A percentile compares a stretch with the other conserved stretches of the same genome.
phyloP scores from a whole-genome alignment of 768 basidiomycete species.

The Tulasnella sp. region DNA sequence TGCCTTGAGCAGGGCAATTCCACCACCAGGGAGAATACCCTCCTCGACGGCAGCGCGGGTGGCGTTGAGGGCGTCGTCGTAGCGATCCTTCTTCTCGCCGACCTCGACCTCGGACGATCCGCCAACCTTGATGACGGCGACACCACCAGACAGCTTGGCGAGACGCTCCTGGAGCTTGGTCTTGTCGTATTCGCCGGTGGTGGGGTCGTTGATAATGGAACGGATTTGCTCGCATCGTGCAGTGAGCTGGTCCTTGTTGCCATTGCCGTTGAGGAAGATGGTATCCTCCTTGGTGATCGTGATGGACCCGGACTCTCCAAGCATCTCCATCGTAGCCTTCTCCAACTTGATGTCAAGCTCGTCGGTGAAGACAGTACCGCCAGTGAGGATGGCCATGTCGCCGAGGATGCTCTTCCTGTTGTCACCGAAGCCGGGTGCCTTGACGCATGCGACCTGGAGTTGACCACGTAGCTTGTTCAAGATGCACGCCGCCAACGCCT shows the following conservation, averaged over 20 bases:
- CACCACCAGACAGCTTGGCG: conserved; percentile 91
- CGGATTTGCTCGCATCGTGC: conserved; percentile 96
- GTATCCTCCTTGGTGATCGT: conserved; percentile 98
- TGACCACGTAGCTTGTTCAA: conserved; percentile 99
- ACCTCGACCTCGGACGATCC: conserved; percentile 92
- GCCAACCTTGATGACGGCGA: conserved; percentile 97
- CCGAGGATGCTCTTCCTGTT: conserved; percentile 98
- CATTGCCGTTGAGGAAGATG: conserved; percentile 88
- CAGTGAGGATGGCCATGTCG: conserved; percentile 93
- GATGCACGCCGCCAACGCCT: conserved; percentile 94
- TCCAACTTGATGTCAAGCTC: conserved; percentile 97
- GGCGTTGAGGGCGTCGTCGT: conserved; percentile 95
- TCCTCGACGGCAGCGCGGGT: conserved; percentile 97
- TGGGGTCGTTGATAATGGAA: conserved; percentile 62
- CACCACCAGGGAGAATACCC: conserved; percentile 95
- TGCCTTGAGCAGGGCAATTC: conserved; percentile 77
- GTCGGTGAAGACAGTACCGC: conserved; percentile 94
- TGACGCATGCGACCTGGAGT: conserved; percentile 86
- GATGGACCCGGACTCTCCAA: conserved; percentile 83
- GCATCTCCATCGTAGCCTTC: conserved; percentile 74
- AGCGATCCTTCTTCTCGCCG: conserved; percentile 98
- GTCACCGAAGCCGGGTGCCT: conserved; percentile 97
- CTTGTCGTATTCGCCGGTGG: conserved; percentile 88
- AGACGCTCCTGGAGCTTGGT: conserved; percentile 94
- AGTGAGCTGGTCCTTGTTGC: conserved; percentile 79